phyloP scores from a whole-genome alignment of 1,139 yeast genomes.

The Yamadazyma pseudoaaseri region DNA sequence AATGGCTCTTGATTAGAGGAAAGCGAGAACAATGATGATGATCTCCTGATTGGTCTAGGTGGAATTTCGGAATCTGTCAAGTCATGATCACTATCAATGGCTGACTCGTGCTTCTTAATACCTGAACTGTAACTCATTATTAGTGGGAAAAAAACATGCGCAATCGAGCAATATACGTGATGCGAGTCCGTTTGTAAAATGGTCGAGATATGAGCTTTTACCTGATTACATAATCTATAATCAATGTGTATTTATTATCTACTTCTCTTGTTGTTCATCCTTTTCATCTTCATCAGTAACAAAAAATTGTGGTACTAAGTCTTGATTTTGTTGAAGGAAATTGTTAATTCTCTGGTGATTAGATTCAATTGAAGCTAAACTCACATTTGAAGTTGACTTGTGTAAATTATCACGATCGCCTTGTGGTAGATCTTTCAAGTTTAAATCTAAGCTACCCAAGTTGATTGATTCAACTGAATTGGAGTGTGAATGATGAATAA shows the following conservation, averaged over 20 bases:
- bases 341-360: slow-evolving; percentile 13
- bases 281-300: slow-evolving; percentile 15
- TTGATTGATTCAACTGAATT: slow-evolving; percentile 7
- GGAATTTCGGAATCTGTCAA: slow-evolving; percentile 18
- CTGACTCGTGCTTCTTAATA: slow-evolving; percentile 27
- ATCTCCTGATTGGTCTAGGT: slow-evolving; percentile 37
- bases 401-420: slow-evolving; percentile 3
- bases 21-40: slow-evolving; percentile 43
- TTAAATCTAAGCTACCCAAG: slow-evolving; percentile 6
- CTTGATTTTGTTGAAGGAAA: slow-evolving; percentile 16
- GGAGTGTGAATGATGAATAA: slow-evolving; percentile 4
- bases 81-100: slow-evolving; percentile 37
- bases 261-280: not conserved
- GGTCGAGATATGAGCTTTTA: too few relatives aligned
- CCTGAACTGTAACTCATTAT: slow-evolving; percentile 12
- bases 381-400: slow-evolving; percentile 4
- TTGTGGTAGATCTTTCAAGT: slow-evolving; percentile 4
- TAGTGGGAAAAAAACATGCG: not conserved
- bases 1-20: slow-evolving; percentile 40
- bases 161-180: not conserved
- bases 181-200: not conserved
- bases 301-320: slow-evolving; percentile 16
- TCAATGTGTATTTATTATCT: too few relatives aligned
- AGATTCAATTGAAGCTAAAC: slow-evolving; percentile 13
- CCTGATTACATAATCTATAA: too few relatives aligned